Evolutionary conservation across 1,284 basidiomycete genomes (phyloP), one percentile per base, ranked within the genome.

Genomic region (Lentinula novae-zelandiae): DNA sequence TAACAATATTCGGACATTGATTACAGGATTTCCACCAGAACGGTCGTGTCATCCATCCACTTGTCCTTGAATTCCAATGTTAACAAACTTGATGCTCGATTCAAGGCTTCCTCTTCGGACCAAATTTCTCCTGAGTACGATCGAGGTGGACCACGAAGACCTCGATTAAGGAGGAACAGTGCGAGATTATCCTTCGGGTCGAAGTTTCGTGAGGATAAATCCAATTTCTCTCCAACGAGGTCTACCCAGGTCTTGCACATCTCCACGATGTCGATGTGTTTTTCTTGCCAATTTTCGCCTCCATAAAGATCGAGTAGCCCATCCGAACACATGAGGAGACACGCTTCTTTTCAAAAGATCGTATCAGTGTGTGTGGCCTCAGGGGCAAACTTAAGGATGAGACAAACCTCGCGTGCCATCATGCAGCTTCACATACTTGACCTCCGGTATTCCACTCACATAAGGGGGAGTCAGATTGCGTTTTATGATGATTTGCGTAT

Each of bases 391-490:
- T 44, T 39, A 0, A 39, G 13, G 10, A 46, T n/a, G 7, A 46
- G 2, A 22, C 17, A 17, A 20, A 58, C 57, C 34, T 58, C 42
- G 36, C 17, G 20, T 6, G 13, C 27, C 49, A 34, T 27, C n/a
- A 6, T 38, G 17, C 27, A 66, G 64, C 22, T 60, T 58, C 36
- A 64, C 62, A 42, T 74, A 71, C 27, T 46, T 61, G 9, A 75
- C 63, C 27, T 75, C 73, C 2, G 74, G 65, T 12, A 59, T 54
- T 38, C 67, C 65, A 3, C 65, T 68, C 12, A 75, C 61, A 52
- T 75, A 75, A 12, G 73, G 73, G 1, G 73, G 73, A 4, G 73
- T 73, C 15, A 66, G 44, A 57, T 66, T 70, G 8, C 70, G 66
- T n/a, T 62, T 44, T 1, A 69, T 48, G 8, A 69, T 65, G n/a